These are phyloP conservation scores for Gilbertella persicaria DNA, from an alignment of 371 early-diverging fungal species.

Conservation along the genomic window DNA sequence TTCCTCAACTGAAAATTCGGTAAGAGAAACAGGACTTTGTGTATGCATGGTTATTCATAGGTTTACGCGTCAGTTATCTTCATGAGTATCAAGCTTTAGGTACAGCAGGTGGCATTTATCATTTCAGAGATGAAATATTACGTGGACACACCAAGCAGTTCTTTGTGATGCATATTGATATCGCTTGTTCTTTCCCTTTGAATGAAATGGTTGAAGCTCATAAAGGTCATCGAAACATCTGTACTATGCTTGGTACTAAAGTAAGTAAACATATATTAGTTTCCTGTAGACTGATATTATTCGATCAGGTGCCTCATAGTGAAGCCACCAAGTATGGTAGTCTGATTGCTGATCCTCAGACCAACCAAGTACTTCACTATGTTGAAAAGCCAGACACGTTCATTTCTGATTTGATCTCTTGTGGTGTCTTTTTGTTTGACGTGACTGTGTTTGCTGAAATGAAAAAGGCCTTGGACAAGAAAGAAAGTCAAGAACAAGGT, in stretches of 20 bases:
- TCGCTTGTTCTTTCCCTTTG: slow-evolving; percentile 93
- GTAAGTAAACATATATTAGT: slow-evolving; percentile 53
- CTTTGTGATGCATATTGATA: slow-evolving; percentile 96
- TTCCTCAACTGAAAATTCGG: slow-evolving; percentile 83
- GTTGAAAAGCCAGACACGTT: slow-evolving; percentile 97
- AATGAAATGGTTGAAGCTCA: slow-evolving; percentile 84
- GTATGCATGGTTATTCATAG: slow-evolving; percentile 2
- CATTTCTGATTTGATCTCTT: slow-evolving; percentile 90
- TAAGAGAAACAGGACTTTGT: slow-evolving; percentile 31
- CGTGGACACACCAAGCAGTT: slow-evolving; percentile 87
- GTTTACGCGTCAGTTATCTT: slow-evolving; percentile 70
- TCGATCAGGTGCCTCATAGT: slow-evolving; percentile 59
- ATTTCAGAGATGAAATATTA: slow-evolving; percentile 95
- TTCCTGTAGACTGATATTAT: slow-evolving; percentile 37
- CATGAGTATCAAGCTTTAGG: slow-evolving; percentile 96
- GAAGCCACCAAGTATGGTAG: slow-evolving; percentile 89
- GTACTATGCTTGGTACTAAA: slow-evolving; percentile 87
- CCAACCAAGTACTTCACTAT: slow-evolving; percentile 90
- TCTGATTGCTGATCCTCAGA: slow-evolving; percentile 84
- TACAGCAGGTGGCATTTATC: slow-evolving; percentile 96
- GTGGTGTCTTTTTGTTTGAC: slow-evolving; percentile 92
- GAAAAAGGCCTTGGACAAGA: slow-evolving; percentile 71
- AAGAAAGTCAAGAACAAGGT: slow-evolving; percentile 32
- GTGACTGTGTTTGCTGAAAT: slow-evolving; percentile 83
- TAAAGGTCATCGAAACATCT: slow-evolving; percentile 72